Percentiles rank a stretch among this genome's conserved stretches.
Conservation (phyloP, 2,329 filamentous ascomycete species). For the Microcera coccophila region DNA sequence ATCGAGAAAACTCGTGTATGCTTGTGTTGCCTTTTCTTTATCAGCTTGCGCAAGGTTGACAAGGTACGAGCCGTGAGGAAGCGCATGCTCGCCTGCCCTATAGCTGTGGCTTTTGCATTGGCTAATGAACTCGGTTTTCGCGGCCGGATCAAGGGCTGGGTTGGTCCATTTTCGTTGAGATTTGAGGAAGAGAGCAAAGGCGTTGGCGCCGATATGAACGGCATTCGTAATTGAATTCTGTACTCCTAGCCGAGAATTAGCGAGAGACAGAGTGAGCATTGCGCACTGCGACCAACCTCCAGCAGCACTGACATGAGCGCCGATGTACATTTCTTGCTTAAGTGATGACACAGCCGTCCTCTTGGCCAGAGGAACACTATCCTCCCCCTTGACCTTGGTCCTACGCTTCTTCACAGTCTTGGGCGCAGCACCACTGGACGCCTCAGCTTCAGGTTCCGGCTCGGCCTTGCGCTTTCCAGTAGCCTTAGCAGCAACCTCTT, state of each 20-base stretch:
- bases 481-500: slow-evolving; percentile 1
- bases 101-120: slow-evolving; percentile 67
- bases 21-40: slow-evolving; percentile 73
- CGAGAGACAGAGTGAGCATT: not conserved
- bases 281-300: slow-evolving; percentile 57
- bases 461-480: slow-evolving; percentile 32
- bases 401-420: slow-evolving; percentile 43
- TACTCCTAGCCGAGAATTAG: slow-evolving; percentile 55
- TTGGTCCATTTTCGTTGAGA: slow-evolving; percentile 94
- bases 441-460: slow-evolving; percentile 24
- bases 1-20: slow-evolving; percentile 80
- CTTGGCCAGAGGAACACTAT: slow-evolving; percentile 59
- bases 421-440: slow-evolving; percentile 14
- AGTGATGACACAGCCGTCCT: slow-evolving; percentile 63
- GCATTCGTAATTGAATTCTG: slow-evolving; percentile 83
- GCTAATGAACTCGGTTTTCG: slow-evolving; percentile 64
- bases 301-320: slow-evolving; percentile 86
- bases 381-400: slow-evolving; percentile 37
- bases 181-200: slow-evolving; percentile 93
- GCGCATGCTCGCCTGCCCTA: slow-evolving; percentile 65
- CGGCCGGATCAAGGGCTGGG: slow-evolving; percentile 67
- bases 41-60: slow-evolving; percentile 92
- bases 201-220: slow-evolving; percentile 79
- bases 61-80: slow-evolving; percentile 94
- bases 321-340: slow-evolving; percentile 72